Conservation (phyloP, 2,329 filamentous ascomycete species). For the Leptographium galeiforme region DNA sequence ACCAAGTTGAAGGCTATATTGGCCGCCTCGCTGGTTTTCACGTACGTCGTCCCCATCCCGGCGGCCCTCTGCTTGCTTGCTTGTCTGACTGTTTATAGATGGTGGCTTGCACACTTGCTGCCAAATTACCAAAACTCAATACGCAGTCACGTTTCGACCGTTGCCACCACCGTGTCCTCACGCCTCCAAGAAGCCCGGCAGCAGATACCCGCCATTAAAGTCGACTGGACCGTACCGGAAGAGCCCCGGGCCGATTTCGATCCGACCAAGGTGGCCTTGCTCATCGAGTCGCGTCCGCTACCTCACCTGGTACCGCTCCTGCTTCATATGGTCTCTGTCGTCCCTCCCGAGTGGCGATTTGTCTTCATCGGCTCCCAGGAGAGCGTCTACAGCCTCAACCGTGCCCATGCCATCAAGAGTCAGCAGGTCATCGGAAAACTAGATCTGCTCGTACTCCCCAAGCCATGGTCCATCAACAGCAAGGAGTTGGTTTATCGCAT, state of each 20-base stretch:
- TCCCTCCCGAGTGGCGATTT: constrained; percentile 41
- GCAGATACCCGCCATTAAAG: constrained; percentile 25
- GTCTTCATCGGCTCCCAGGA: constrained; percentile 36
- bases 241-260: constrained; percentile 27
- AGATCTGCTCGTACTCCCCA: constrained; percentile 33
- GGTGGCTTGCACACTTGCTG: constrained; percentile 31
- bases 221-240: constrained; percentile 22
- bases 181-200: constrained; percentile 26
- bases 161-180: constrained; percentile 17
- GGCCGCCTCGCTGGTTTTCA: constrained; percentile 21
- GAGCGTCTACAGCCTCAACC: constrained; percentile 30
- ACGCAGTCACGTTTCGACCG: constrained; percentile 21
- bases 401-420: constrained; percentile 31
- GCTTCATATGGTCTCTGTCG: constrained; percentile 37
- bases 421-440: constrained; percentile 38
- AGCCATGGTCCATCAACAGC: constrained; percentile 30
- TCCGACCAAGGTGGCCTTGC: constrained; percentile 34
- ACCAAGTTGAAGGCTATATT: constrained; percentile 23
- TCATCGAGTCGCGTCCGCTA: constrained; percentile 35
- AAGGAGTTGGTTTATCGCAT: constrained; percentile 35
- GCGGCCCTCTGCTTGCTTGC: not conserved
- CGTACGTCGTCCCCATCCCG: constrained; percentile 17
- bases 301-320: constrained; percentile 35
- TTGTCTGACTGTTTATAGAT: constrained; percentile 19
- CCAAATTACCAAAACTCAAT: constrained; percentile 31